Conservation (phyloP, 2,329 filamentous ascomycete species). For the Apiospora phragmitis region DNA sequence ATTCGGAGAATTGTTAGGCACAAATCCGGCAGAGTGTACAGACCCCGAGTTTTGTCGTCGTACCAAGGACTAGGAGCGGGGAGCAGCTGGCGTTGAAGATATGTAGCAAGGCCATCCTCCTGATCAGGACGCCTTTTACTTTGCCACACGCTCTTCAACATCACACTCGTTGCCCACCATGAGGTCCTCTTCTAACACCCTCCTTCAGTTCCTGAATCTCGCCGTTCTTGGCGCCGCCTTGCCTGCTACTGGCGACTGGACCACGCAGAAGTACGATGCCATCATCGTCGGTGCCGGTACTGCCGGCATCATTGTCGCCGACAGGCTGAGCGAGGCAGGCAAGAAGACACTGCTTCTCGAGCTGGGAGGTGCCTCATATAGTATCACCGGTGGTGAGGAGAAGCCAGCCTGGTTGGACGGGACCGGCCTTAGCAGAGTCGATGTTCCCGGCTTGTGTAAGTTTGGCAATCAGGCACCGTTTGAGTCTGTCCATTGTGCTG, state of each 20-base stretch:
- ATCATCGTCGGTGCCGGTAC: conserved; percentile 53
- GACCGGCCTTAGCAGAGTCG: conserved; percentile 49
- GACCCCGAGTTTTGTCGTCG: not conserved
- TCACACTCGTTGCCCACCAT: conserved; percentile 6
- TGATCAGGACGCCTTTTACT: not conserved
- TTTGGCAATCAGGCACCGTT: not conserved
- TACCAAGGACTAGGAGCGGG: not conserved
- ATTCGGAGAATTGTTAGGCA: not conserved
- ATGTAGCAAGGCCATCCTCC: not conserved
- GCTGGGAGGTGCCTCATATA: conserved; percentile 50
- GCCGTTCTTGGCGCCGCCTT: not conserved
- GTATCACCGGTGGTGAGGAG: conserved; percentile 46
- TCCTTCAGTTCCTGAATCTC: not conserved
- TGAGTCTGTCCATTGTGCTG: conserved; percentile 9
- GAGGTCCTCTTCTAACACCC: conserved; percentile 1
- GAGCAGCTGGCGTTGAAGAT: not conserved
- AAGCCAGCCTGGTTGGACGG: conserved; percentile 48
- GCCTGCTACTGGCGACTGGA: conserved; percentile 23
- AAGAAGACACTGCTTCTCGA: conserved; percentile 54
- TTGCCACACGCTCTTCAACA: conserved; percentile 4
- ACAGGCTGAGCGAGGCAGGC: conserved; percentile 51
- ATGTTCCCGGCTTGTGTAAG: conserved; percentile 51
- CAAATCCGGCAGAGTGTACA: not conserved
- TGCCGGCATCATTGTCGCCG: conserved; percentile 53
- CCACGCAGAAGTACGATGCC: conserved; percentile 29